phyloP scores from a whole-genome alignment of 2,329 filamentous ascomycete genomes.

The Colletotrichum acutatum region DNA sequence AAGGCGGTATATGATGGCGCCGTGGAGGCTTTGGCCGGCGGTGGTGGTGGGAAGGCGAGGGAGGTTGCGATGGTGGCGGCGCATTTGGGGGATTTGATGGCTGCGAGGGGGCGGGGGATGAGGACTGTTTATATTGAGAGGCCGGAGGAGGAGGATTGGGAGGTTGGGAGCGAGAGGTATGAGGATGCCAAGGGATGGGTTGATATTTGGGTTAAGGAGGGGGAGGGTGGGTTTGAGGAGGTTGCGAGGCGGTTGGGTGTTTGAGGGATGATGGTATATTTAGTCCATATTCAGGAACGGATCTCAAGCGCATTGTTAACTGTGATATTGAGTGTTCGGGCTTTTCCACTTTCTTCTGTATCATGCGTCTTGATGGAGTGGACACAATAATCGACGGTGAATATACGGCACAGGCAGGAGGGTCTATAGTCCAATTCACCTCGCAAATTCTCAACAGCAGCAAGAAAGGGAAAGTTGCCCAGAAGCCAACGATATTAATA shows the following conservation, averaged over 20 bases:
- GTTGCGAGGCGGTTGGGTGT: slow-evolving; percentile 42
- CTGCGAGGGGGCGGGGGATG: slow-evolving; percentile 72
- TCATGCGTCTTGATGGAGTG: too few species aligned
- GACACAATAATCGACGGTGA: too few species aligned
- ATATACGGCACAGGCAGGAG: too few species aligned
- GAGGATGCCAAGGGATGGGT: slow-evolving; percentile 59
- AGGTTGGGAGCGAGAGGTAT: slow-evolving; percentile 59
- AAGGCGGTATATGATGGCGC: slow-evolving; percentile 76
- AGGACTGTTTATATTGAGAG: slow-evolving; percentile 81
- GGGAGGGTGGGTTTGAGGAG: slow-evolving; percentile 45
- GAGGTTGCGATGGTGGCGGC: slow-evolving; percentile 83
- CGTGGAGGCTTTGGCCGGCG: slow-evolving; percentile 59
- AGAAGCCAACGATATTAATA: too few species aligned
- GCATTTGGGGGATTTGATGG: slow-evolving; percentile 76
- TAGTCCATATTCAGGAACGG: background rate
- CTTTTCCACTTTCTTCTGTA: too few species aligned
- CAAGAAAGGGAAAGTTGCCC: too few species aligned
- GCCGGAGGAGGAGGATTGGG: slow-evolving; percentile 72
- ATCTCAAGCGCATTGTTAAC: too few species aligned
- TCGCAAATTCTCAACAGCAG: too few species aligned
- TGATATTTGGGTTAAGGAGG: slow-evolving; percentile 50
- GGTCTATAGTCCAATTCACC: too few species aligned
- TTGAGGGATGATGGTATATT: background rate
- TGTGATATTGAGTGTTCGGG: too few species aligned
- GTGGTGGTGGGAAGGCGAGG: slow-evolving; percentile 57